Conservation (phyloP, 139 green algal species). For the Micromonas commoda region DNA sequence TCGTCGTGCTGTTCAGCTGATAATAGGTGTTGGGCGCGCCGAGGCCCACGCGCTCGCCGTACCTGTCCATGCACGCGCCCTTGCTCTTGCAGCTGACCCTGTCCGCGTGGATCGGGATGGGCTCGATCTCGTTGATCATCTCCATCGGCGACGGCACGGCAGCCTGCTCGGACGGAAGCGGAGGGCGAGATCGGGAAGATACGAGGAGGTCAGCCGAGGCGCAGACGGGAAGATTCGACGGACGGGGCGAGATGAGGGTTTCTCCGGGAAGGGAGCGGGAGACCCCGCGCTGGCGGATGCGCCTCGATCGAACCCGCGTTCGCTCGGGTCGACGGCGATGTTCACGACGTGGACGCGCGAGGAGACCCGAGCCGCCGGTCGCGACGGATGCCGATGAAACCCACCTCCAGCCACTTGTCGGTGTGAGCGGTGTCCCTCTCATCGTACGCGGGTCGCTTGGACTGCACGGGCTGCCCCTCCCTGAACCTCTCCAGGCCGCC, state of each 20-base stretch:
- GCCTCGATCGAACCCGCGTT: too few relatives aligned
- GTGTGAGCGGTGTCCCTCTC: neutral
- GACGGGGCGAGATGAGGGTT: too few relatives aligned
- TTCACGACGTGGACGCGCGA: too few relatives aligned
- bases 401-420: slow-evolving; percentile 9
- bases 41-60: neutral
- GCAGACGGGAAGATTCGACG: too few relatives aligned
- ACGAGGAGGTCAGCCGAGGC: too few relatives aligned
- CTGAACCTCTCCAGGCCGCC: neutral
- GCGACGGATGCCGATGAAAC: neutral
- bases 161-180: neutral
- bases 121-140: neutral
- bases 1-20: neutral
- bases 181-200: too few relatives aligned
- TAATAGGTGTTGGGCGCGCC: slow-evolving; percentile 19
- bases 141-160: neutral
- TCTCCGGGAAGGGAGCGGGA: too few relatives aligned
- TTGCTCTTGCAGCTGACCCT: neutral
- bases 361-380: too few relatives aligned
- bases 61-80: slow-evolving; percentile 14
- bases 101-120: neutral
- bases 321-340: too few relatives aligned
- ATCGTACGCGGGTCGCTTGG: neutral
- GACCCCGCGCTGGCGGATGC: too few relatives aligned
- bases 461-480: neutral